Evolutionary conservation across 2,329 filamentous ascomycete species (phyloP), one percentile per base, ranked within the genome.

Genomic region (Colletotrichum salicis): DNA sequence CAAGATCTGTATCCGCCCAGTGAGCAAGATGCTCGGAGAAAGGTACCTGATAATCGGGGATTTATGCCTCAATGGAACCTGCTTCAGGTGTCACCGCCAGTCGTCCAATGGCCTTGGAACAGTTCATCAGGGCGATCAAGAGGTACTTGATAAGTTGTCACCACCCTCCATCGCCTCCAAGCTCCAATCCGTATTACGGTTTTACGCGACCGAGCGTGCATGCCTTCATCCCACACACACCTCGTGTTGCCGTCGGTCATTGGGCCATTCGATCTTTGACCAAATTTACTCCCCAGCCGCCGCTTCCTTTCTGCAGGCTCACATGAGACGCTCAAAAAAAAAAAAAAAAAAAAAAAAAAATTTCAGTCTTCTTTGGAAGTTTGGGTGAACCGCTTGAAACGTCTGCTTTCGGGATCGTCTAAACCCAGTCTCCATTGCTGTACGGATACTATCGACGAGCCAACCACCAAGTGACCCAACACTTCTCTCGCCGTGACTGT

Each of bases 71-170:
- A 71, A 68, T 63, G 54, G 22, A 37, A 63, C 56, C 65, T 41
- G 41, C 52, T 37, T 24, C 27, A 29, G 19, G 63, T 61, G 68
- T 70, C 63, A 69, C 59, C 54, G 64, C 65, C 54, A 59, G 31
- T 64, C 45, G 55, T 45, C 69, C 69, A 71, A 71, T 71, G 45
- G 58, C 41, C 33, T 69, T 22, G 33, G 59, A 31, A 12, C 45
- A 56, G 54, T 69, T 64, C 54, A 71, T 69, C 59, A 61, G 65
- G 31, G 45, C 65, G 69, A 71, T 71, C 59, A 60, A 5, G 29
- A 60, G 65, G 55, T 72, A 72, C 70, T 69, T 72, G 70, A 72
- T 72, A 72, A 72, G 65, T 69, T 72, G 65, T 72, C 54, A 55
- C 54, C 22, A 56, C 59, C 54, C 45, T 33, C 70, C 59, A 64